phyloP scores from a whole-genome alignment of 2,329 filamentous ascomycete genomes.

The Huntiella abstrusa region DNA sequence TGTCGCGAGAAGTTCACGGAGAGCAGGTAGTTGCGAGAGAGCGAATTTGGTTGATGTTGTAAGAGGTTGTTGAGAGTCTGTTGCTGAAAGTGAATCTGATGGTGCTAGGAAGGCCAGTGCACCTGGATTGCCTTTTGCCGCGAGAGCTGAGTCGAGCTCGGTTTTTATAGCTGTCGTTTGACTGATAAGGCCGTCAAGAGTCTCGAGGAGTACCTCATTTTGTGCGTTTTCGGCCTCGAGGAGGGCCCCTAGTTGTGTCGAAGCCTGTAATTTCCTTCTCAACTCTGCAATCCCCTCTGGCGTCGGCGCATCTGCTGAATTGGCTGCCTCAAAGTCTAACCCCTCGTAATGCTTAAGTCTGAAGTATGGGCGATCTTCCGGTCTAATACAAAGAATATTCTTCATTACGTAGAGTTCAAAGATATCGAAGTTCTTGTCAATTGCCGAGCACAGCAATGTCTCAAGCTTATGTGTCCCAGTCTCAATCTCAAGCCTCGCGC shows the following conservation, averaged over 20 bases:
- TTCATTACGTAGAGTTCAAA: slow-evolving; percentile 80
- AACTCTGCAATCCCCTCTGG: slow-evolving; percentile 53
- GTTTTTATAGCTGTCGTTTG: slow-evolving; percentile 13
- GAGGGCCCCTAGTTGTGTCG: slow-evolving; percentile 52
- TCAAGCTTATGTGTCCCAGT: slow-evolving; percentile 73
- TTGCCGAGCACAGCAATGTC: slow-evolving; percentile 60
- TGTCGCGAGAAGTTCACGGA: slow-evolving; percentile 44
- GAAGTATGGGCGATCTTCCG: slow-evolving; percentile 59
- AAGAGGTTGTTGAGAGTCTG: slow-evolving; percentile 36
- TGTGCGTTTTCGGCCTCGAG: slow-evolving; percentile 50
- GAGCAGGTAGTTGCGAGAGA: slow-evolving; percentile 61
- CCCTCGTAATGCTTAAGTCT: slow-evolving; percentile 70
- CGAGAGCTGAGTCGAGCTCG: slow-evolving; percentile 14
- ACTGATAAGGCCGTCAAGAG: slow-evolving; percentile 30
- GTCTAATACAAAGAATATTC: slow-evolving; percentile 56
- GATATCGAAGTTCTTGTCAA: slow-evolving; percentile 71
- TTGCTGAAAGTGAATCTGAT: slow-evolving; percentile 29
- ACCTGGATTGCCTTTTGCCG: slow-evolving; percentile 2
- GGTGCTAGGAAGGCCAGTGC: slow-evolving; percentile 40
- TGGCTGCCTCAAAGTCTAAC: slow-evolving; percentile 25
- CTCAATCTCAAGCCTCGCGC: slow-evolving; percentile 52
- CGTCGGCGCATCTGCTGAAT: slow-evolving; percentile 24
- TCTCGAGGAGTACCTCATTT: slow-evolving; percentile 51
- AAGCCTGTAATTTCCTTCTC: slow-evolving; percentile 56
- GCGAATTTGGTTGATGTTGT: slow-evolving; percentile 60